Conservation (phyloP, 2,329 filamentous ascomycete species). For the Lecanoromycetidae sp. region DNA sequence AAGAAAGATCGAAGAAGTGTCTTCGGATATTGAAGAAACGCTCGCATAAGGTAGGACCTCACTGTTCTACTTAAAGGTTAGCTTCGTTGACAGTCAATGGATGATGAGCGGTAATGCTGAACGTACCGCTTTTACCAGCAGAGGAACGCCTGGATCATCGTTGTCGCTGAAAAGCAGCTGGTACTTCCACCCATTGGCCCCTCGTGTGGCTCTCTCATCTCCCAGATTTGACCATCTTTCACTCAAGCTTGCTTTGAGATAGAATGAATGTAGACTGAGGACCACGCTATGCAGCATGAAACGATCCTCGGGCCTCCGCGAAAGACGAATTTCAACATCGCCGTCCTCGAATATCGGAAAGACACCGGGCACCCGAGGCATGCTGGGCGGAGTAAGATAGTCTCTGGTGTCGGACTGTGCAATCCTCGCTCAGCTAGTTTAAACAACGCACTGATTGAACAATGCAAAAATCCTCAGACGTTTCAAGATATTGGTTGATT, state of each 20-base stretch:
- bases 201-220: neutral
- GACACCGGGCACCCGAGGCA: too few relatives aligned
- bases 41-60: too few relatives aligned
- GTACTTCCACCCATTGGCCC: constrained; percentile 2
- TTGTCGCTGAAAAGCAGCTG: neutral
- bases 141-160: neutral
- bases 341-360: neutral
- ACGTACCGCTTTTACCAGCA: neutral
- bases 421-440: too few relatives aligned
- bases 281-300: constrained; percentile 2
- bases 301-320: neutral
- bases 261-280: constrained; percentile 2
- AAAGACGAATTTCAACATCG: neutral
- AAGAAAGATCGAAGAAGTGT: too few relatives aligned
- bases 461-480: too few relatives aligned
- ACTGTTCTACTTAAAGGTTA: neutral
- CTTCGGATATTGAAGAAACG: neutral
- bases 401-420: too few relatives aligned
- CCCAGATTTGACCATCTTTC: neutral
- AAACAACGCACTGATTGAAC: too few relatives aligned
- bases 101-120: neutral
- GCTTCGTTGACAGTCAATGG: neutral
- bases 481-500: too few relatives aligned
- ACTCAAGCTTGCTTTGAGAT: neutral
- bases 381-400: too few relatives aligned